Evolutionary conservation across 306 rosid genomes (phyloP).

Genomic region (Dalbergia oliveri): DNA sequence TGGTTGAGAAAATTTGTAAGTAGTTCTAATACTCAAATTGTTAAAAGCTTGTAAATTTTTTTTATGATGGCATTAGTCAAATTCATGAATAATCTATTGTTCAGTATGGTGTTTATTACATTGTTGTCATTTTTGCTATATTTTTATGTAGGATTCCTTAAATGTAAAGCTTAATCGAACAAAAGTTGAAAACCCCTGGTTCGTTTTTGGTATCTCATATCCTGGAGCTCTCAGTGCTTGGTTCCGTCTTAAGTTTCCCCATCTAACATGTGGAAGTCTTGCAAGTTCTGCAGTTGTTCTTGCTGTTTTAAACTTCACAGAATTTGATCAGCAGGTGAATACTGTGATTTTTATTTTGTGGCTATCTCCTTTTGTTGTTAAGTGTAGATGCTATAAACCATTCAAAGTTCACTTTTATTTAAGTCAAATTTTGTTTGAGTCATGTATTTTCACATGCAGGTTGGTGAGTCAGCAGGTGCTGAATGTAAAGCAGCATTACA

Average conservation of each 20-base stretch:
- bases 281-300: constrained; percentile 98
- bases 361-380: neutral
- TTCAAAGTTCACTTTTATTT: constrained; percentile 27
- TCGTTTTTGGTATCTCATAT: constrained; percentile 77
- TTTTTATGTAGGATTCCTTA: constrained; percentile 65
- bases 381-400: neutral
- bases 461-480: constrained; percentile 92
- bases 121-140: neutral
- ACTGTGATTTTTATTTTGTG: neutral
- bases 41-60: constrained; percentile 30
- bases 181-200: constrained; percentile 79
- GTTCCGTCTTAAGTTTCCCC: constrained; percentile 96
- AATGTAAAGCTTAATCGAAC: constrained; percentile 65
- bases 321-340: constrained; percentile 86
- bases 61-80: constrained; percentile 6
- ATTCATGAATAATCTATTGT: constrained; percentile 5
- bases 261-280: constrained; percentile 94
- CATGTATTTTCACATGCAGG: constrained; percentile 53
- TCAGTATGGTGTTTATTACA: constrained; percentile 24
- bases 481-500: constrained; percentile 89
- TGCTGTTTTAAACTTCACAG: constrained; percentile 73
- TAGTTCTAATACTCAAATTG: constrained; percentile 15
- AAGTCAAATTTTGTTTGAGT: neutral
- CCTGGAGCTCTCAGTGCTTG: constrained; percentile 98
- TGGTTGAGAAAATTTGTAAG: neutral